phyloP scores from a whole-genome alignment of 164 flowering plant species.

The Stephania yunnanensis region DNA sequence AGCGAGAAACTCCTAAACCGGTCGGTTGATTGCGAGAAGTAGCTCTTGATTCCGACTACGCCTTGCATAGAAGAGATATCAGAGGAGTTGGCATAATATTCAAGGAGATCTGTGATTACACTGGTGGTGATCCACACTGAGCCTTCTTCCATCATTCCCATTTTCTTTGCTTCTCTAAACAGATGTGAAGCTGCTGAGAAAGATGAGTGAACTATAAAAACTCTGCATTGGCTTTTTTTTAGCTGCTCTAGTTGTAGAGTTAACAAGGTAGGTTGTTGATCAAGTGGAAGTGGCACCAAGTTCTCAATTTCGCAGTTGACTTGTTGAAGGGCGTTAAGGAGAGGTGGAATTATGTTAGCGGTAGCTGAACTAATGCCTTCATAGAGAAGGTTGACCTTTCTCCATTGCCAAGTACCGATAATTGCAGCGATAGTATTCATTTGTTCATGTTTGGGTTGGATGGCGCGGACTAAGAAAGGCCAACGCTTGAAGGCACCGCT shows the following conservation, averaged over 20 bases:
- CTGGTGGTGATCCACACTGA: conserved; percentile 35
- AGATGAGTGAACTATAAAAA: conserved; percentile 30
- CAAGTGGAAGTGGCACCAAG: conserved; percentile 1
- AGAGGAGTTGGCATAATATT: conserved; percentile 14
- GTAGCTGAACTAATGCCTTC: conserved; percentile 21
- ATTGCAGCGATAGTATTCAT: conserved; percentile 29
- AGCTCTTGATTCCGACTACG: conserved; percentile 24
- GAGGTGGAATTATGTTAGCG: conserved; percentile 13
- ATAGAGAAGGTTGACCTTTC: conserved; percentile 25
- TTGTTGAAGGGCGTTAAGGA: conserved; percentile 17
- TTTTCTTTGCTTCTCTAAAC: conserved; percentile 23
- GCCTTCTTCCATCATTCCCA: conserved; percentile 32
- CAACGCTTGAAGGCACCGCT: conserved; percentile 17
- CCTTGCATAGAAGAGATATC: conserved; percentile 34
- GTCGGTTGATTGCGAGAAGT: conserved; percentile 7
- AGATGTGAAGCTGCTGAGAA: conserved; percentile 15
- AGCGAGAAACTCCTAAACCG: conserved; percentile 11
- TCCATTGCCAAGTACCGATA: conserved; percentile 12
- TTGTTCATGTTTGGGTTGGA: conserved; percentile 10
- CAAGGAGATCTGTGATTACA: conserved; percentile 17
- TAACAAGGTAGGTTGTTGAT: conserved; percentile 10
- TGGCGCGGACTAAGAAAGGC: conserved; percentile 27
- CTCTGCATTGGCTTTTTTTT: conserved; percentile 18
- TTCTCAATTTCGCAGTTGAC: conserved; percentile 15
- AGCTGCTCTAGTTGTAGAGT: conserved; percentile 22